A percentile compares a stretch with the other conserved stretches of the same genome.
Conservation (phyloP, 2,329 filamentous ascomycete species). For the Phaeophleospora eucalypticola region DNA sequence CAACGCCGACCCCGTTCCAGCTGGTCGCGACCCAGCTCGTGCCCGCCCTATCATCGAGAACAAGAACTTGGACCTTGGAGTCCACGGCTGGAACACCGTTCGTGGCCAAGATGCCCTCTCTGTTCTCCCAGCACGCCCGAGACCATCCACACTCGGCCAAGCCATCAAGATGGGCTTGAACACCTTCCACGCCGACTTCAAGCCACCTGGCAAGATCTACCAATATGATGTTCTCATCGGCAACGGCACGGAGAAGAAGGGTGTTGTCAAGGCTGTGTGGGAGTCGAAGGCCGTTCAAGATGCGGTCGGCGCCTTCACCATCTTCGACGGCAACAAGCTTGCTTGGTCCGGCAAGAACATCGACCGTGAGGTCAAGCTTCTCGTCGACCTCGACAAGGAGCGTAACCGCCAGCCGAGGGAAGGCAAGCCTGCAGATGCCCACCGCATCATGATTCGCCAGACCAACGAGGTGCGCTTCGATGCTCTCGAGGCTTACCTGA, state of each 20-base stretch:
- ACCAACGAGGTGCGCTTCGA: slow-evolving; percentile 67
- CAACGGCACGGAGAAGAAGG: slow-evolving; percentile 59
- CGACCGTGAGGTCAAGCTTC: slow-evolving; percentile 39
- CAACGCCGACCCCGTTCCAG: slow-evolving; percentile 14
- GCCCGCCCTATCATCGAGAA: slow-evolving; percentile 18
- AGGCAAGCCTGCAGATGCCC: slow-evolving; percentile 40
- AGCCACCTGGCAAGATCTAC: slow-evolving; percentile 60
- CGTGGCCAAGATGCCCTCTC: slow-evolving; percentile 20
- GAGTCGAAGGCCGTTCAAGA: slow-evolving; percentile 57
- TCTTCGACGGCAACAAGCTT: slow-evolving; percentile 79
- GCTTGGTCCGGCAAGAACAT: slow-evolving; percentile 63
- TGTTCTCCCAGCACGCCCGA: slow-evolving; percentile 27
- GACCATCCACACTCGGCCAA: slow-evolving; percentile 39
- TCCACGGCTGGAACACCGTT: slow-evolving; percentile 27
- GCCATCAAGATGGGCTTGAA: slow-evolving; percentile 56
- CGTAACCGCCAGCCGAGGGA: slow-evolving; percentile 40
- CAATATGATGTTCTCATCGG: slow-evolving; percentile 76
- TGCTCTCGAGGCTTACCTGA: slow-evolving; percentile 63
- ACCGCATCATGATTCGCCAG: slow-evolving; percentile 59
- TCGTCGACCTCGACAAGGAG: slow-evolving; percentile 70
- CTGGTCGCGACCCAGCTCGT: slow-evolving; percentile 13
- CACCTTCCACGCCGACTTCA: slow-evolving; percentile 63
- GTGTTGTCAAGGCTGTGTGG: slow-evolving; percentile 74
- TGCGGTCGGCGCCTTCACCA: slow-evolving; percentile 56
- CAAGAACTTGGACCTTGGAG: slow-evolving; percentile 22